phyloP scores from a whole-genome alignment of 139 green algal species.

The Closterium sp. region DNA sequence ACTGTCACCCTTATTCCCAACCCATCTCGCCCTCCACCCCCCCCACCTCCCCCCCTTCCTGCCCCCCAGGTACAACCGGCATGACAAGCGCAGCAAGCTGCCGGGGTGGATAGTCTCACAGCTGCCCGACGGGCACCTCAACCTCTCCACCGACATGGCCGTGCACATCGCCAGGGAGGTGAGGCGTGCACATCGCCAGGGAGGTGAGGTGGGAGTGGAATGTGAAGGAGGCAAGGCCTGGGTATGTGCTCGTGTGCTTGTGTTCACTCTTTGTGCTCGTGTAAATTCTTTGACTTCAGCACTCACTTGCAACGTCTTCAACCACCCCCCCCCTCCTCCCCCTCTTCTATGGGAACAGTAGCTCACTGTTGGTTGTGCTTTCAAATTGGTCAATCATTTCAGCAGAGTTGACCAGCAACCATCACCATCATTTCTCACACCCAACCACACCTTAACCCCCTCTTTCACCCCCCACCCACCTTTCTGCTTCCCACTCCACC shows the following conservation, averaged over 20 bases:
- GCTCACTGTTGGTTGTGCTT: background rate
- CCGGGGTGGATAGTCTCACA: slow-evolving; percentile 87
- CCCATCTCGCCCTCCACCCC: too few relatives aligned
- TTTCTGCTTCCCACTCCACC: too few relatives aligned
- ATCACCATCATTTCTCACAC: background rate
- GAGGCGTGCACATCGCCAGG: background rate
- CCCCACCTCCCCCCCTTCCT: too few relatives aligned
- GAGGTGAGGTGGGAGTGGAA: background rate
- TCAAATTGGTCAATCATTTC: background rate
- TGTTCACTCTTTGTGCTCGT: too few relatives aligned
- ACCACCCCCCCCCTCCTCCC: too few relatives aligned
- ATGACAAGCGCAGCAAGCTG: slow-evolving; percentile 88
- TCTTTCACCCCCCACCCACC: background rate
- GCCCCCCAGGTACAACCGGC: slow-evolving; percentile 78
- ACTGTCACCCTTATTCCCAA: too few relatives aligned
- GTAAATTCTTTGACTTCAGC: too few relatives aligned
- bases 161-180: slow-evolving; percentile 78
- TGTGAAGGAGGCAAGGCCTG: too few relatives aligned
- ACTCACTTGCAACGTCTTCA: too few relatives aligned
- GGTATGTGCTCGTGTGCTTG: too few relatives aligned
- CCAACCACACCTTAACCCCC: background rate
- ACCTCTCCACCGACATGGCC: slow-evolving; percentile 94
- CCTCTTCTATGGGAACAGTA: too few relatives aligned
- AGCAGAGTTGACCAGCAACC: background rate
- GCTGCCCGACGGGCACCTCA: slow-evolving; percentile 88